These are phyloP conservation scores for Asterella californica DNA, from an alignment of 225 moss, liverwort and hornwort genomes.

Conservation along the genomic window DNA sequence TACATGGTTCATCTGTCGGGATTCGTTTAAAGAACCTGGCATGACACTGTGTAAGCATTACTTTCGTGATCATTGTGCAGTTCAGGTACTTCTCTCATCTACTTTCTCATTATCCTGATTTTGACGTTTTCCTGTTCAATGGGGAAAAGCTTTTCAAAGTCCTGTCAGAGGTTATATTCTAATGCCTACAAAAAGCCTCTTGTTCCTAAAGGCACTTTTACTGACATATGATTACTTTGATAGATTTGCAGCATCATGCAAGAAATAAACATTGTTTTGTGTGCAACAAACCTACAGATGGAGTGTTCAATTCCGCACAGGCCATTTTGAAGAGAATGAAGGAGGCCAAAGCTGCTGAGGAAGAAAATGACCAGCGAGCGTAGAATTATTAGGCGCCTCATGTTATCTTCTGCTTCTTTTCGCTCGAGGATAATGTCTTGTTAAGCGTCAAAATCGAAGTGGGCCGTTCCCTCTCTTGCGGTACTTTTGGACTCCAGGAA, in stretches of 20 bases:
- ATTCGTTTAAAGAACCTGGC: conserved; percentile 78
- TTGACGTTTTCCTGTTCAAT: neutral
- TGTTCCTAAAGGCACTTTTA: neutral
- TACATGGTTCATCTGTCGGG: conserved; percentile 85
- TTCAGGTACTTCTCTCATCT: conserved; percentile 63
- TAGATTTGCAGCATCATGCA: conserved; percentile 69
- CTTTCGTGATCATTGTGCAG: conserved; percentile 91
- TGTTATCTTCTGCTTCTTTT: too few species aligned
- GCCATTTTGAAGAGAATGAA: conserved; percentile 76
- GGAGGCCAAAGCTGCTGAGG: conserved; percentile 56
- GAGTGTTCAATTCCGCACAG: conserved; percentile 91
- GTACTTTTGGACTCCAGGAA: too few species aligned
- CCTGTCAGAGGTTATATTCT: neutral
- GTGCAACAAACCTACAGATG: conserved; percentile 90
- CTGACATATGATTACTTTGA: neutral
- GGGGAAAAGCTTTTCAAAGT: neutral
- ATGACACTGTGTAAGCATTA: conserved; percentile 89
- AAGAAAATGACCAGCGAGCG: neutral
- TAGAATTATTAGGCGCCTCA: neutral
- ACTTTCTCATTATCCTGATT: too few species aligned
- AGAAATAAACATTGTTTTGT: conserved; percentile 80
- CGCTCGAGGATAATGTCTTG: too few species aligned
- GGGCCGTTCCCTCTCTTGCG: too few species aligned
- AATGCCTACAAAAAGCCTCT: neutral
- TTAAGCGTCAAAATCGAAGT: too few species aligned